Base-by-base conservation (phyloP, 2,329 filamentous ascomycete species). In the Cladosporium velox region DNA sequence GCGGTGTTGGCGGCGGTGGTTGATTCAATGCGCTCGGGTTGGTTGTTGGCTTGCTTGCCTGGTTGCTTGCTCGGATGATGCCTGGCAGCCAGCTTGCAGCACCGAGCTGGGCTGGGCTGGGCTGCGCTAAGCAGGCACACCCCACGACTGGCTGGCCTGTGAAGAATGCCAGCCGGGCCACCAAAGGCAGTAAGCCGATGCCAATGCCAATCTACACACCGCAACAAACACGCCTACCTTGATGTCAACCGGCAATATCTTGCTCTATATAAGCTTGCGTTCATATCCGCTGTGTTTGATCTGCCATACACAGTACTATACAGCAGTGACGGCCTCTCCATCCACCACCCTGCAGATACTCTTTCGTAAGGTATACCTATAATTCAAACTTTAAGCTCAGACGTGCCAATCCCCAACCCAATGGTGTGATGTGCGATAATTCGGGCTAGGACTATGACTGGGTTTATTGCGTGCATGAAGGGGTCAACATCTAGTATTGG, bases 341-440 rank as follows among this genome's bases (percentile, higher is more conserved):
- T 4, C n/a, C 12, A 5, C 18, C 28, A 55, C 28, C 8, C 30
- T 21, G 3, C 18, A 30, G 28, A 55, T 55, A 21, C 15, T 28
- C n/a, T 58, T 21, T 58, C 32, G 30, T 41, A 38, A 38, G 34
- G 55, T 24, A 26, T 11, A 26, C 18, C 34, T 18, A 58, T 18
- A 58, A 58, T 34, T 41, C 34, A 41, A 58, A 34, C 55, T 58
- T 58, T 58, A 58, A 58, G 55, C 55, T 58, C 55, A 58, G 55
- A 58, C 55, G 21, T 34, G 14, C 32, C 55, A 58, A 41, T 58
- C n/a, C 52, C 11, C 52, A 34, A 55, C 28, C 52, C 52, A 55
- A 55, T 55, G n/a, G 41, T 47, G 41, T 24, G 26, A 30, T 54
- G 34, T 54, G 34, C 28, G 34, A 38, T 38, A 58, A 26, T 58